Conservation (phyloP, 2,329 filamentous ascomycete genomes). For the Penicillium thymicola region DNA sequence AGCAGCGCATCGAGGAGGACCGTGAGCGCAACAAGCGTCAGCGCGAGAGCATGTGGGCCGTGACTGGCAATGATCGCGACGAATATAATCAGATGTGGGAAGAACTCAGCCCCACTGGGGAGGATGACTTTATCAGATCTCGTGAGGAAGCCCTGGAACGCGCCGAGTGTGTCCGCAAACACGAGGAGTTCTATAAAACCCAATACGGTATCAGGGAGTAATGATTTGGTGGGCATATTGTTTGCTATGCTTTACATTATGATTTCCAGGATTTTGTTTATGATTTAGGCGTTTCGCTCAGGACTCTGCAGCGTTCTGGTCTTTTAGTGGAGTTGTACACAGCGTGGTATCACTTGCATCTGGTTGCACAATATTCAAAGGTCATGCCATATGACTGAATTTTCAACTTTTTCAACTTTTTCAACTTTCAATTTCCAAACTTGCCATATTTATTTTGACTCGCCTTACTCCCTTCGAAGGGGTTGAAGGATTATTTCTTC, state of each 20-base stretch:
- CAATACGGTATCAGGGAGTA: not conserved
- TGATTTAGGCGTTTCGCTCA: not conserved
- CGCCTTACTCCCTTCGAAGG: not conserved
- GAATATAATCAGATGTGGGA: constrained; percentile 84
- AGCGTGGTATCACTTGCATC: not conserved
- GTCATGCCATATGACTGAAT: not conserved
- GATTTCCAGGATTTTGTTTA: not conserved
- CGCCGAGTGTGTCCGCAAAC: constrained; percentile 40
- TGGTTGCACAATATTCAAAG: not conserved
- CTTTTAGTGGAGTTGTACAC: not conserved
- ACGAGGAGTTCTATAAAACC: constrained; percentile 12
- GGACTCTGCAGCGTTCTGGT: not conserved
- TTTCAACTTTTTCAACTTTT: not conserved
- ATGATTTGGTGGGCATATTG: not conserved
- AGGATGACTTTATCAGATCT: constrained; percentile 77
- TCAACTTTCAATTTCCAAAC: not conserved
- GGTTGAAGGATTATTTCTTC: not conserved
- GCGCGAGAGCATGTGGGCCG: constrained; percentile 90
- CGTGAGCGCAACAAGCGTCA: constrained; percentile 89
- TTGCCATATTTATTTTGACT: not conserved
- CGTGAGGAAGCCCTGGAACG: constrained; percentile 68
- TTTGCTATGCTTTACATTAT: not conserved
- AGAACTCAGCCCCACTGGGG: constrained; percentile 78
- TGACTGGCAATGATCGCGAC: constrained; percentile 61
- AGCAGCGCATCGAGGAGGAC: constrained; percentile 96